Conservation (phyloP, 2,329 filamentous ascomycete genomes). For the Chaetomiaceae sp. region DNA sequence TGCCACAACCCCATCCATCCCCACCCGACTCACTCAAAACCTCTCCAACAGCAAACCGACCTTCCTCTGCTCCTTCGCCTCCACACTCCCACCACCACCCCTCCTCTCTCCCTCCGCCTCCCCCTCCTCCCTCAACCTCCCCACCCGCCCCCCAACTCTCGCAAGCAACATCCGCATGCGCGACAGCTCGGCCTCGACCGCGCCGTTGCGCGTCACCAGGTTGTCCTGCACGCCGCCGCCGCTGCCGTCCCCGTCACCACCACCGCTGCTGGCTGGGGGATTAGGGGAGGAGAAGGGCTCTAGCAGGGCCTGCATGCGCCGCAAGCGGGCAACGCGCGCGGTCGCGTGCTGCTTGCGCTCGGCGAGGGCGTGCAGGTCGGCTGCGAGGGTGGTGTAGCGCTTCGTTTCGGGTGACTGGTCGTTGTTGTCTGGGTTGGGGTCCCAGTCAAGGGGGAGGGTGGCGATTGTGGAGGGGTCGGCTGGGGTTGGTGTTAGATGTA, state of each 20-base stretch:
- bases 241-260: constrained; percentile 14
- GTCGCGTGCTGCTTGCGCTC: constrained; percentile 34
- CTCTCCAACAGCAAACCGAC: constrained; percentile 29
- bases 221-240: constrained; percentile 53
- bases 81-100: constrained; percentile 31
- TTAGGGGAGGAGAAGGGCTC: constrained; percentile 37
- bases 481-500: too few relatives aligned
- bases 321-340: constrained; percentile 39
- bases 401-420: constrained; percentile 33
- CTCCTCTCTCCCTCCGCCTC: constrained; percentile 14
- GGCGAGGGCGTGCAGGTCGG: constrained; percentile 44
- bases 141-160: constrained; percentile 51
- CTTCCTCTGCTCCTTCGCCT: constrained; percentile 36
- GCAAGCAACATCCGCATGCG: constrained; percentile 59
- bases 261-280: constrained; percentile 1
- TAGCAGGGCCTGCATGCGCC: constrained; percentile 44
- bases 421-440: constrained; percentile 28
- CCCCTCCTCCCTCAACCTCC: constrained; percentile 14
- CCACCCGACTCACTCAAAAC: constrained; percentile 15
- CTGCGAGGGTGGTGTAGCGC: constrained; percentile 46
- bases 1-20: not conserved
- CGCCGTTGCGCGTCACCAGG: constrained; percentile 57
- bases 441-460: constrained; percentile 43
- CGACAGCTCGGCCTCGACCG: constrained; percentile 60
- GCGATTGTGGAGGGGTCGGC: constrained; percentile 40